A percentile compares a stretch with the other conserved stretches of the same genome.
Evolutionary conservation across 345 rosid genomes (phyloP).

Genomic region (Eucalyptus cloeziana): DNA sequence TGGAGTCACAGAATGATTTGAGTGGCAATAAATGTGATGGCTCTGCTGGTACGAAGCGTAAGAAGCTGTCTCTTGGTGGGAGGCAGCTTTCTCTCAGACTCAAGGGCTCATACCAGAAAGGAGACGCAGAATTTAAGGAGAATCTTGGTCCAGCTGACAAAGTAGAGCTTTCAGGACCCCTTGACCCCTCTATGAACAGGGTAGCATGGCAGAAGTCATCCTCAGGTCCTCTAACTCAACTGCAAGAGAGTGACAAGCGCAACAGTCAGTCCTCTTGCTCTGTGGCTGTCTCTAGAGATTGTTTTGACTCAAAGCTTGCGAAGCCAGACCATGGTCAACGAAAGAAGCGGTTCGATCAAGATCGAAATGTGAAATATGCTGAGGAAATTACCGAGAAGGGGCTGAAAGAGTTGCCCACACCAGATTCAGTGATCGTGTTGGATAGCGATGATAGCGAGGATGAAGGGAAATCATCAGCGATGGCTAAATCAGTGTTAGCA

Average conservation of each 20-base stretch:
- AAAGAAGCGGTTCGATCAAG: not conserved
- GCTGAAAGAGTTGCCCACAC: slow-evolving; percentile 11
- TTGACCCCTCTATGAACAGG: not conserved
- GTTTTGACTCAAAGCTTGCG: not conserved
- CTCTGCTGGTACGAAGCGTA: not conserved
- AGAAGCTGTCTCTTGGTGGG: slow-evolving; percentile 1
- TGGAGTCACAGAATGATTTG: not conserved
- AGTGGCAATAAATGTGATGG: not conserved
- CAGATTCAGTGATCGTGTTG: slow-evolving; percentile 40
- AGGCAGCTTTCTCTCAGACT: slow-evolving; percentile 37
- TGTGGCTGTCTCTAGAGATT: not conserved
- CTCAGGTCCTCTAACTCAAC: slow-evolving; percentile 8
- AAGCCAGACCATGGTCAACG: not conserved
- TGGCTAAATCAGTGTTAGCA: slow-evolving; percentile 18
- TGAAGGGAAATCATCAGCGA: slow-evolving; percentile 15
- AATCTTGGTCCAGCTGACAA: not conserved
- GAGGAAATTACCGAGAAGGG: slow-evolving; percentile 2
- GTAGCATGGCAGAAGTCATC: slow-evolving; percentile 10
- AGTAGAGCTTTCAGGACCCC: not conserved
- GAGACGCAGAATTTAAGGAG: slow-evolving; percentile 13
- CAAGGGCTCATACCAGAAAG: slow-evolving; percentile 4
- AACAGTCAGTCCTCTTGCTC: not conserved
- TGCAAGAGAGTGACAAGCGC: not conserved
- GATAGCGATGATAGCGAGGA: slow-evolving; percentile 82
- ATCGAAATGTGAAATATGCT: not conserved